Base-by-base conservation (phyloP, 768 basidiomycete genomes). In the Lentinus tigrinus region DNA sequence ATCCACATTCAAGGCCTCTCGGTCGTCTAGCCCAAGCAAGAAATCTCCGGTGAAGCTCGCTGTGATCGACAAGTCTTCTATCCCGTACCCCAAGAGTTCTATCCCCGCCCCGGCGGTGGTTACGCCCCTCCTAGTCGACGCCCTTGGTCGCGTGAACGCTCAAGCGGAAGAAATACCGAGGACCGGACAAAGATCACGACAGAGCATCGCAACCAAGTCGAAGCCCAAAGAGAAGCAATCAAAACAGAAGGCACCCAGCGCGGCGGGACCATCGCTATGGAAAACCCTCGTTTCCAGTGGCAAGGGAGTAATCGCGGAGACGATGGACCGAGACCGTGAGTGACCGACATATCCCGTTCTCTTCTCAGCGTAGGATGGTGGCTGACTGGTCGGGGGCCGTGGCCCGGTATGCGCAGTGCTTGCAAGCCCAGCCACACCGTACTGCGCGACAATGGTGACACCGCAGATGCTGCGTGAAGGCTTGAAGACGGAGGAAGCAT, bases 381-480 rank as follows among this genome's bases (percentile, higher is more conserved):
- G 58, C 43, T 47, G n/a, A 23, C 28, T 47, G 28, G 39, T 31
- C 40, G 39, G 4, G 31, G 21, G 50, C 24, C 68, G 68, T 46
- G 23, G 21, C 6, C n/a, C 23, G 13, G 9, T 23, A 26, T 46
- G 9, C 43, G 23, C 24, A 46, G 43, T 46, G 43, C 43, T 46
- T 2, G 11, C 13, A 24, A 23, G 43, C 24, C 43, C 19, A 58
- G 70, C 72, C 60, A 69, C 72, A 38, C 62, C 73, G 9, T 59
- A 72, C 47, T 65, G 67, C 66, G 75, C 72, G 8, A 71, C 70
- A 2, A 64, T 70, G 50, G 50, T 78, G 36, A 75, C 73, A 10
- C 74, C 76, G 2, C 68, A 67, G 38, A 72, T 64, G 61, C 60
- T 77, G 11, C 64, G 61, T 8, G 62, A 65, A 3, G 63, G 63